phyloP scores from a whole-genome alignment of 73 alveolate genomes.

The Paramecium pentaurelia region DNA sequence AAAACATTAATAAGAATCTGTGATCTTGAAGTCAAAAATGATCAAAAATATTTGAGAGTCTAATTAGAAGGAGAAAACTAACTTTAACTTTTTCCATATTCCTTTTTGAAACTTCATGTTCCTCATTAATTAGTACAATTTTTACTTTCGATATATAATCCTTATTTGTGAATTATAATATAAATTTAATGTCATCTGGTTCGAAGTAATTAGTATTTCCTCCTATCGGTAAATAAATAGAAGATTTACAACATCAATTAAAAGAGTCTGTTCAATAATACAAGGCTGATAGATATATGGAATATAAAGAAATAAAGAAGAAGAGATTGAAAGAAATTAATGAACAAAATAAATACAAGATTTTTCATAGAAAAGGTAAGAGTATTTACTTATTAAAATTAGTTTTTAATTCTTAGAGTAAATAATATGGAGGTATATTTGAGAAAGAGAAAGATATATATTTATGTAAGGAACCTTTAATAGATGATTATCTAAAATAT shows the following conservation, averaged over 20 bases:
- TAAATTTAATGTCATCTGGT: background rate
- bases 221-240: background rate
- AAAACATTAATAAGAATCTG: background rate
- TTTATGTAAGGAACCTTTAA: slow-evolving; percentile 39
- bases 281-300: background rate
- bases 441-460: slow-evolving; percentile 17
- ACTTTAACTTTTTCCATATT: background rate
- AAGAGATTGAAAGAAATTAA: background rate
- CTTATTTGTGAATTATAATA: background rate
- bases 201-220: background rate
- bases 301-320: background rate
- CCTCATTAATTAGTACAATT: background rate
- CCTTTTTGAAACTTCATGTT: background rate
- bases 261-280: background rate
- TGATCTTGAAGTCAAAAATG: background rate
- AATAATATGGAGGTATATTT: background rate
- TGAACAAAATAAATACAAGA: background rate
- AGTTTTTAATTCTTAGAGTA: background rate
- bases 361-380: background rate
- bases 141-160: slow-evolving; percentile 2
- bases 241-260: background rate
- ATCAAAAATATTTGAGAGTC: background rate
- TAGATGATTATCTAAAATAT: background rate
- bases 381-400: background rate
- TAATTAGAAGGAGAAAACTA: background rate